A percentile compares a stretch with the other conserved stretches of the same genome.
Evolutionary conservation across 768 basidiomycete genomes (phyloP).

Genomic region (Trametes cingulata): DNA sequence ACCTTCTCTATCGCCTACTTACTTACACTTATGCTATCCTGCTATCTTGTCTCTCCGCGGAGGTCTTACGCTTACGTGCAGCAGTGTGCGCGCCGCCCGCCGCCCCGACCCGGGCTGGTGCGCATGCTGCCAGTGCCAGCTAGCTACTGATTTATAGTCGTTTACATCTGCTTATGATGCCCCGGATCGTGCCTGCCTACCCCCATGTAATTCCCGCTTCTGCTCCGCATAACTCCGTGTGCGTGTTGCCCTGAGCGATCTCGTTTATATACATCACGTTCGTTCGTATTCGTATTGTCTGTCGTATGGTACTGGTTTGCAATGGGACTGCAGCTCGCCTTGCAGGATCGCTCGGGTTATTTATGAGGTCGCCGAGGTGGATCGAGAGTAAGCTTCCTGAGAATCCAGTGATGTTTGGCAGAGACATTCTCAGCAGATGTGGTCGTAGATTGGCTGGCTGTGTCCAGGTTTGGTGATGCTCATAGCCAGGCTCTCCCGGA

Average conservation of each 20-base stretch:
- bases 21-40: conserved; percentile 13
- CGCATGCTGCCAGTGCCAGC: too few species aligned
- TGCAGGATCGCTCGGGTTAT: too few species aligned
- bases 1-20: background rate
- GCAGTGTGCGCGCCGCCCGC: background rate
- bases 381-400: too few species aligned
- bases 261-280: conserved; percentile 7
- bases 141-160: background rate
- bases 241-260: conserved; percentile 3
- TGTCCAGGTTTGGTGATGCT: too few species aligned
- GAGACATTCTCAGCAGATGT: too few species aligned
- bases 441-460: too few species aligned
- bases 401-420: too few species aligned
- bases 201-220: conserved; percentile 12
- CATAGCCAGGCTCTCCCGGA: too few species aligned
- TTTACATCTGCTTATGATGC: background rate
- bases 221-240: background rate
- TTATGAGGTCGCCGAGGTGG: too few species aligned
- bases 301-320: background rate
- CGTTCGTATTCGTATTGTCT: too few species aligned
- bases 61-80: background rate
- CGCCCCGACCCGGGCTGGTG: too few species aligned
- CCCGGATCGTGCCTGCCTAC: conserved; percentile 3
- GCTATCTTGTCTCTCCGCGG: background rate
- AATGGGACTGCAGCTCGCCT: background rate